A percentile compares a stretch with the other conserved stretches of the same genome.
Conservation (phyloP, 441 rosid genomes). For the Melastoma candidum region DNA sequence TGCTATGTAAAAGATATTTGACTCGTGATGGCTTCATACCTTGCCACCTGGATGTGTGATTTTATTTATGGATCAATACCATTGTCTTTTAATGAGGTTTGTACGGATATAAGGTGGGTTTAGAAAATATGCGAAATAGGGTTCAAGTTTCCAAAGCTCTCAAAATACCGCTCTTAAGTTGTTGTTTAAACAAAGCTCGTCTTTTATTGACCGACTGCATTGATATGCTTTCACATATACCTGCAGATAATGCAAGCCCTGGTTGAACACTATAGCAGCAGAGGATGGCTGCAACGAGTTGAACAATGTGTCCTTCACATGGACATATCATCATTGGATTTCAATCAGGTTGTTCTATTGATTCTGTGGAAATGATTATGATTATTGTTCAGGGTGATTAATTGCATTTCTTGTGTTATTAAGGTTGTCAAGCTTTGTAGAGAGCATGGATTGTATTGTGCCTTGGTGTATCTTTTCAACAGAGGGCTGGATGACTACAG, state of each 20-base stretch:
- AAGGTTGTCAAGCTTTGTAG: slow-evolving; percentile 94
- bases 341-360: slow-evolving; percentile 62
- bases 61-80: slow-evolving; percentile 8
- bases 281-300: slow-evolving; percentile 98
- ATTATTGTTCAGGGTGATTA: background rate
- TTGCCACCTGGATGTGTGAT: background rate
- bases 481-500: slow-evolving; percentile 94
- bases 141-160: too few species aligned
- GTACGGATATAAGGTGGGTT: too few species aligned
- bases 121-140: too few species aligned
- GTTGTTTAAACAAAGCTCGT: too few species aligned
- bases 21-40: background rate
- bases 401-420: background rate
- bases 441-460: slow-evolving; percentile 96
- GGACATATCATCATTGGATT: slow-evolving; percentile 97
- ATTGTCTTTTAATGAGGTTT: slow-evolving; percentile 3
- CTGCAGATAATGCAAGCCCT: slow-evolving; percentile 94
- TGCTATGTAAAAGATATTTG: too few species aligned
- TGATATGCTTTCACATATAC: slow-evolving; percentile 6
- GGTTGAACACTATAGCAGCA: slow-evolving; percentile 93
- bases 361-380: too few species aligned
- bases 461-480: slow-evolving; percentile 92
- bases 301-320: slow-evolving; percentile 99
- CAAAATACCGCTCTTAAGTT: too few species aligned
- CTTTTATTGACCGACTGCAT: background rate